phyloP scores from a whole-genome alignment of 2,329 filamentous ascomycete genomes.

The Colletotrichum simmondsii region DNA sequence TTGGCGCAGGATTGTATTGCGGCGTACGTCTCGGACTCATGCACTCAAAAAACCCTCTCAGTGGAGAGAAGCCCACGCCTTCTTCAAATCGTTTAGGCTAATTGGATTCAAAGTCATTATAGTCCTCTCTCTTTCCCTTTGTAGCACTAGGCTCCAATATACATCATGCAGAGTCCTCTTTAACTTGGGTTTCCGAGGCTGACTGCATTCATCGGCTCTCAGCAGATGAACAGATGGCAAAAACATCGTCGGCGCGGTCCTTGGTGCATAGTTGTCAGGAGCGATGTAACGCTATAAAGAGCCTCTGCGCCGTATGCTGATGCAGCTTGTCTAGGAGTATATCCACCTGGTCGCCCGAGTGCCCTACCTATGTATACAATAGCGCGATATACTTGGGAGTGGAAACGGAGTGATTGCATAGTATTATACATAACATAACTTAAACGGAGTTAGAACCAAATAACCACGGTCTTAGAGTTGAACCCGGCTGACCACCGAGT shows the following conservation, averaged over 20 bases:
- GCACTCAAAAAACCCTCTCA: neutral
- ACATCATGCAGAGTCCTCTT: neutral
- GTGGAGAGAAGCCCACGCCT: neutral
- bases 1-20: slow-evolving; percentile 11
- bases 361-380: neutral
- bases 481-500: neutral
- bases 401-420: neutral
- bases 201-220: neutral
- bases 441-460: neutral
- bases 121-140: neutral
- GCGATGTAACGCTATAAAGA: neutral
- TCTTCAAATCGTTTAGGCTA: neutral
- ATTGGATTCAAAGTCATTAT: neutral
- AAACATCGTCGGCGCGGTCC: neutral
- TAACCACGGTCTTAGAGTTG: neutral
- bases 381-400: neutral
- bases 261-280: neutral
- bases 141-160: neutral
- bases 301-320: neutral
- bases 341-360: neutral
- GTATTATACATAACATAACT: neutral
- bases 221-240: neutral
- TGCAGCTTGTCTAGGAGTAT: neutral
- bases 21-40: neutral
- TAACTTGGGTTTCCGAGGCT: neutral